Conservation (phyloP, 2,329 filamentous ascomycete genomes). For the Daldinia sp. region DNA sequence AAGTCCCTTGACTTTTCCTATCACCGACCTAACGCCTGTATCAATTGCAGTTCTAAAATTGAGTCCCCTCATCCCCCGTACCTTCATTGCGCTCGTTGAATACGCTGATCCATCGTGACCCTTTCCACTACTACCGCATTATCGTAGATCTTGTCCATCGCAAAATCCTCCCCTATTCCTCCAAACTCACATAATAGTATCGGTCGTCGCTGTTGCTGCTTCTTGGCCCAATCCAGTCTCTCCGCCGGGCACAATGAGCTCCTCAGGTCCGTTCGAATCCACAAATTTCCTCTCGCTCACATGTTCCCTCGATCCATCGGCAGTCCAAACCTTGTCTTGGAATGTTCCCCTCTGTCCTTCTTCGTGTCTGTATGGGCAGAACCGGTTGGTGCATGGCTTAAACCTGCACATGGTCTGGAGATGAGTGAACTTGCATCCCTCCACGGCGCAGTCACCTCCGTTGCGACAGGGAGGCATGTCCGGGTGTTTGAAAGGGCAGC, state of each 20-base stretch:
- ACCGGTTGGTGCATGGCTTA: slow-evolving; percentile 89
- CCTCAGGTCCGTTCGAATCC: slow-evolving; percentile 71
- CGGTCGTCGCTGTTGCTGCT: slow-evolving; percentile 50
- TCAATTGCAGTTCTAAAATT: slow-evolving; percentile 38
- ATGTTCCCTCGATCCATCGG: slow-evolving; percentile 68
- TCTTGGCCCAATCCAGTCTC: slow-evolving; percentile 49
- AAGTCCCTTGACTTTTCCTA: slow-evolving; percentile 40
- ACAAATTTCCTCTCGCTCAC: slow-evolving; percentile 91
- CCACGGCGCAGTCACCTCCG: slow-evolving; percentile 82
- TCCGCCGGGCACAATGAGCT: slow-evolving; percentile 72
- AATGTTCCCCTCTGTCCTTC: slow-evolving; percentile 88
- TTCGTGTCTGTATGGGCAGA: slow-evolving; percentile 87
- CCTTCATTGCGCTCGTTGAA: slow-evolving; percentile 7
- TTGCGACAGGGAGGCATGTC: slow-evolving; percentile 88
- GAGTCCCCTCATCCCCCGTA: slow-evolving; percentile 7
- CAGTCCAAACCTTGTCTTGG: slow-evolving; percentile 90
- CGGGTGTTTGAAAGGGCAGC: slow-evolving; percentile 90
- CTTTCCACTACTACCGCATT: background rate
- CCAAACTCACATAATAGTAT: slow-evolving; percentile 47
- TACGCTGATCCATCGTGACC: background rate
- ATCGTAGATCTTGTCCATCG: slow-evolving; percentile 6
- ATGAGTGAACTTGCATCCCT: slow-evolving; percentile 91
- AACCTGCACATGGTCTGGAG: slow-evolving; percentile 85
- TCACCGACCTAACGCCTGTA: slow-evolving; percentile 43
- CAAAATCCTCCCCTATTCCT: background rate